Evolutionary conservation across 2,329 filamentous ascomycete species (phyloP).

Genomic region (Neonectria hederae): DNA sequence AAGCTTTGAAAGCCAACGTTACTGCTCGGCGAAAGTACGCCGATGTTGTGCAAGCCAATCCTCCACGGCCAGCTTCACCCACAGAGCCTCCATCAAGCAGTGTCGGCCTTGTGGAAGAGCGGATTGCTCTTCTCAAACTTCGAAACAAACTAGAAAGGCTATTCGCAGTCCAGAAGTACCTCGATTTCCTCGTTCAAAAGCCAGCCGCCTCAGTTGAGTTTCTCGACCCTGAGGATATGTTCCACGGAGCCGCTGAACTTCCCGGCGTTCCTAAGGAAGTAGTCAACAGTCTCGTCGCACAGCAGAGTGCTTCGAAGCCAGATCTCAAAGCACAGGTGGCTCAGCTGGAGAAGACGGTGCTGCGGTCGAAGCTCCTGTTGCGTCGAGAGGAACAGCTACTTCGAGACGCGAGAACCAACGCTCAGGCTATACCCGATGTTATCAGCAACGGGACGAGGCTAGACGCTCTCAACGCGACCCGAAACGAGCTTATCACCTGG

Average conservation of each 20-base stretch:
- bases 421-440: slow-evolving; percentile 48
- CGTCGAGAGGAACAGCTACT: slow-evolving; percentile 66
- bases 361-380: slow-evolving; percentile 66
- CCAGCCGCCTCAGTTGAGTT: slow-evolving; percentile 61
- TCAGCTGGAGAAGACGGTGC: slow-evolving; percentile 65
- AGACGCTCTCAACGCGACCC: slow-evolving; percentile 63
- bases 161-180: slow-evolving; percentile 58
- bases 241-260: slow-evolving; percentile 54
- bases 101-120: slow-evolving; percentile 55
- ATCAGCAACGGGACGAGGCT: slow-evolving; percentile 55
- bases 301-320: slow-evolving; percentile 49
- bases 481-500: slow-evolving; percentile 71
- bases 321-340: slow-evolving; percentile 60
- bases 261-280: slow-evolving; percentile 63
- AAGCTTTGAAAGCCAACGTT: slow-evolving; percentile 62
- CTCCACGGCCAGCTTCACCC: slow-evolving; percentile 32
- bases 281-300: slow-evolving; percentile 58
- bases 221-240: slow-evolving; percentile 60
- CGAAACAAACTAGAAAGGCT: slow-evolving; percentile 62
- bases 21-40: slow-evolving; percentile 61
- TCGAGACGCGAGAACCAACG: slow-evolving; percentile 55
- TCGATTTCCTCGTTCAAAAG: slow-evolving; percentile 61
- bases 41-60: slow-evolving; percentile 43
- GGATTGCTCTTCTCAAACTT: slow-evolving; percentile 61
- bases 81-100: slow-evolving; percentile 26